Conservation (phyloP, 2,329 filamentous ascomycete species). For the Xenosphaeropsis pyriputrescens region DNA sequence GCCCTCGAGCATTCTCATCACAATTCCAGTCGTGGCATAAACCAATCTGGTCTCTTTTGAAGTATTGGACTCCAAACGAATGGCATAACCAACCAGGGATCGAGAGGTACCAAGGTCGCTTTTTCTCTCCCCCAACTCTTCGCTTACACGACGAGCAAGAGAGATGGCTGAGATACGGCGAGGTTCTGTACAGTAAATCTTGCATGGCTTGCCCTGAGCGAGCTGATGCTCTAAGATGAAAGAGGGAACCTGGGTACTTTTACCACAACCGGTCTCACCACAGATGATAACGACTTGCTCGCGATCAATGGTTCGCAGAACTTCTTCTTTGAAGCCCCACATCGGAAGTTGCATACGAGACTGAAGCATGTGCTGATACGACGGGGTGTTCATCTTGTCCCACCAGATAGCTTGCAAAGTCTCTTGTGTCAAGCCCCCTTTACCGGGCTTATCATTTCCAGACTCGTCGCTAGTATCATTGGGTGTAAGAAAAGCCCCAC, state of each 20-base stretch:
- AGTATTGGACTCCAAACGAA: conserved; percentile 80
- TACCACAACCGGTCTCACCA: conserved; percentile 92
- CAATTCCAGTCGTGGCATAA: conserved; percentile 82
- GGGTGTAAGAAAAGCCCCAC: conserved; percentile 29
- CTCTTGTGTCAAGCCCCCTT: conserved; percentile 10
- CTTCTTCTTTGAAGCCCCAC: conserved; percentile 68
- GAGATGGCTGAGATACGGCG: conserved; percentile 94
- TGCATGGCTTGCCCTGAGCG: conserved; percentile 64
- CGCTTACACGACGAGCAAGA: conserved; percentile 79
- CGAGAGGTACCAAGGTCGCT: conserved; percentile 68
- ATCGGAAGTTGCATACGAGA: conserved; percentile 75
- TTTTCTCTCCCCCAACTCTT: conserved; percentile 79
- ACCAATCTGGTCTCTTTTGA: conserved; percentile 70
- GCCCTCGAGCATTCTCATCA: conserved; percentile 94
- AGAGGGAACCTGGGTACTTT: conserved; percentile 93
- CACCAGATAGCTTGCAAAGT: conserved; percentile 43
- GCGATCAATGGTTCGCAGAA: conserved; percentile 60
- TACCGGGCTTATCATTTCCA: conserved; percentile 18
- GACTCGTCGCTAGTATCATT: conserved; percentile 33
- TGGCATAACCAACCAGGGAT: conserved; percentile 88
- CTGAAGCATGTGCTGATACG: conserved; percentile 67
- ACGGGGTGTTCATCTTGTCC: conserved; percentile 37
- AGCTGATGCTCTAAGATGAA: conserved; percentile 87
- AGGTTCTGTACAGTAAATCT: conserved; percentile 91
- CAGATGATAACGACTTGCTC: conserved; percentile 87